Conservation (phyloP, 768 basidiomycete species). For the Pleurotus salmoneostramineus region DNA sequence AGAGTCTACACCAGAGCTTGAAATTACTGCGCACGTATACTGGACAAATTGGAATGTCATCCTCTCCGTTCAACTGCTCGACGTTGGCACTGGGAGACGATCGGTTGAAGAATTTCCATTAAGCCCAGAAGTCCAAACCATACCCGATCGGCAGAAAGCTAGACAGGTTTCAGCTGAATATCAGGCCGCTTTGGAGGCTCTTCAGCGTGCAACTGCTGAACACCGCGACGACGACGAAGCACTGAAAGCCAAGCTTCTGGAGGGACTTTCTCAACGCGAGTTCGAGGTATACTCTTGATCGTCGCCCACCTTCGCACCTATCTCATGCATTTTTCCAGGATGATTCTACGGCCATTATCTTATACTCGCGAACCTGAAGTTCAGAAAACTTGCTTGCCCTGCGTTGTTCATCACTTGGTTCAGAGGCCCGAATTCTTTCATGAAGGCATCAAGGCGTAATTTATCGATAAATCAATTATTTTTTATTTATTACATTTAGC, state of each 20-base stretch:
- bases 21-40: background rate
- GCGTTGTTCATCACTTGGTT: background rate
- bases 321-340: background rate
- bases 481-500: background rate
- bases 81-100: background rate
- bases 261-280: background rate
- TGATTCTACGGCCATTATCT: background rate
- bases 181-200: background rate
- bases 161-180: background rate
- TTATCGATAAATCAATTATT: background rate
- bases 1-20: background rate
- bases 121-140: background rate
- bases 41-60: background rate
- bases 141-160: background rate
- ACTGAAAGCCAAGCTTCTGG: background rate
- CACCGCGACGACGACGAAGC: background rate
- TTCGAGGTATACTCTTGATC: background rate
- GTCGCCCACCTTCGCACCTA: background rate
- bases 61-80: background rate
- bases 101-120: background rate
- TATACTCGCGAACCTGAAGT: background rate
- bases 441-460: too few species aligned
- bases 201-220: background rate
- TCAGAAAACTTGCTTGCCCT: background rate
- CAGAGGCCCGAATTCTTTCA: too few species aligned